These are phyloP conservation scores for Ceratocystis diversiconidia DNA, from an alignment of 2,329 filamentous ascomycete species.

Conservation along the genomic window DNA sequence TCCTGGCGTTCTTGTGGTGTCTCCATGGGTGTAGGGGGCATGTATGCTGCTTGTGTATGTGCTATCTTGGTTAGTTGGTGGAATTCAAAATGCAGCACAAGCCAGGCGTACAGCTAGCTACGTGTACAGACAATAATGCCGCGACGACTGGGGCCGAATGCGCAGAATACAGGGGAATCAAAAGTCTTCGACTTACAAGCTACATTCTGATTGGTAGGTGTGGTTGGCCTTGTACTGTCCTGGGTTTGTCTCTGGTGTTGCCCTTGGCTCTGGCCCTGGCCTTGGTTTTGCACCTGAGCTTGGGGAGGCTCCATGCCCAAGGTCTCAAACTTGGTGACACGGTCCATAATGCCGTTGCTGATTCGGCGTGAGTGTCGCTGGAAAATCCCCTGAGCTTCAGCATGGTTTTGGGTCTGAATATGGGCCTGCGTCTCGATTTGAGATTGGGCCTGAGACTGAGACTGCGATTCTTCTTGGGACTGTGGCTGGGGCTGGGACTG, in stretches of 20 bases:
- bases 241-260: neutral
- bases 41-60: conserved; percentile 34
- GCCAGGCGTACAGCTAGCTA: neutral
- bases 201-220: conserved; percentile 33
- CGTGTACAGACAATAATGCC: neutral
- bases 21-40: conserved; percentile 53
- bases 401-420: conserved; percentile 20
- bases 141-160: neutral
- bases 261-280: conserved; percentile 2
- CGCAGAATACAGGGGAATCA: neutral
- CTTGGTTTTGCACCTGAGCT: neutral
- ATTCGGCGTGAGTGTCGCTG: conserved; percentile 30
- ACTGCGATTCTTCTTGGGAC: conserved; percentile 21
- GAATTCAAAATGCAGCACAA: conserved; percentile 4
- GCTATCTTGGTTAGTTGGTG: conserved; percentile 3
- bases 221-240: conserved; percentile 7
- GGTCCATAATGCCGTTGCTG: conserved; percentile 47
- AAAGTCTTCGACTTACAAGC: conserved; percentile 34
- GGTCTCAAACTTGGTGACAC: conserved; percentile 45
- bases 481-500: conserved; percentile 25
- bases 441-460: conserved; percentile 20
- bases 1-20: conserved; percentile 34
- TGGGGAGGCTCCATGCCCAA: conserved; percentile 23
- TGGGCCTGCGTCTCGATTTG: conserved; percentile 31
- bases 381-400: conserved; percentile 27